A percentile compares a stretch with the other conserved stretches of the same genome.
Evolutionary conservation across 2,329 filamentous ascomycete species (phyloP).

Genomic region (Colletotrichum sp.): DNA sequence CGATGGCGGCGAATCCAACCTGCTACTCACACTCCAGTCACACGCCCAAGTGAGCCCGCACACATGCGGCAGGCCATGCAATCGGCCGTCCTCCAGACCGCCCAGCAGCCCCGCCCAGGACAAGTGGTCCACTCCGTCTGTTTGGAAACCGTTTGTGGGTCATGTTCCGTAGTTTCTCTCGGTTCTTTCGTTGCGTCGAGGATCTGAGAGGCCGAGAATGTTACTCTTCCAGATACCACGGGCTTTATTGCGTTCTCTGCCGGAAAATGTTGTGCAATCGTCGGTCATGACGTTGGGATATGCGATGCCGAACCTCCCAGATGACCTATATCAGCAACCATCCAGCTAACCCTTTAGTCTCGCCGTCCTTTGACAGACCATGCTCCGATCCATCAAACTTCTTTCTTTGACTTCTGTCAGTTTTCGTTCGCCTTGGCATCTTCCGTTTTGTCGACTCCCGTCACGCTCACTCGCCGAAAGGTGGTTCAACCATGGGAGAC

Average conservation of each 20-base stretch:
- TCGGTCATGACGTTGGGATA: background rate
- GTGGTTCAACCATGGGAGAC: background rate
- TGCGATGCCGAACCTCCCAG: background rate
- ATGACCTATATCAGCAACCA: background rate
- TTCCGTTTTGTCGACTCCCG: background rate
- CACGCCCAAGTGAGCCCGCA: background rate
- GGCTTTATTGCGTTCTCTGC: background rate
- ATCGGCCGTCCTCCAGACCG: background rate
- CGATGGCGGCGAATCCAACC: background rate
- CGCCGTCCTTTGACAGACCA: background rate
- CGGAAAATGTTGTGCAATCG: background rate
- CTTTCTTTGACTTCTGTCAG: background rate
- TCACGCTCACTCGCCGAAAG: background rate
- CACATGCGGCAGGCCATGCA: background rate
- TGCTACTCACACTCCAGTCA: background rate
- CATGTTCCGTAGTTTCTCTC: background rate
- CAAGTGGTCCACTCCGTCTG: background rate
- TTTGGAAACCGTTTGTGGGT: background rate
- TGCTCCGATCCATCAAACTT: background rate
- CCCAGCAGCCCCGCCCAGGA: background rate
- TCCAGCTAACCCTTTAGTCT: background rate
- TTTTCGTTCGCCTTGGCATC: background rate
- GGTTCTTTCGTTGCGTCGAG: background rate
- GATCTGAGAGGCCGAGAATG: background rate
- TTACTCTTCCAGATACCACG: background rate